A percentile compares a stretch with the other conserved stretches of the same genome.
These are phyloP conservation scores for Trypanosoma lewisi DNA, from an alignment of 208 protist genomes.

Conservation along the genomic window DNA sequence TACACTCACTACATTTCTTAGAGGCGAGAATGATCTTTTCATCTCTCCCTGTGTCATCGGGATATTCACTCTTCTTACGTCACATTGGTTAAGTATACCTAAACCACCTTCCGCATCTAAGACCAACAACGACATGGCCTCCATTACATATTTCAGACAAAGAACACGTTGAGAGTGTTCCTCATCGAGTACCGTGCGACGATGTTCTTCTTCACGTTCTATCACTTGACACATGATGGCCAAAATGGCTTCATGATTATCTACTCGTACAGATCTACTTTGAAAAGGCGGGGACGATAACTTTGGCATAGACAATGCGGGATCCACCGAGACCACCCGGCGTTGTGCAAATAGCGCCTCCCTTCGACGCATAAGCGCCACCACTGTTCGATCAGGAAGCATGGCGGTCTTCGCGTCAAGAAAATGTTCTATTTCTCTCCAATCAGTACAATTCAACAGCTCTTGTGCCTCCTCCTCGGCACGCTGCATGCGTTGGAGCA, in stretches of 20 bases:
- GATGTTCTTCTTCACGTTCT: constrained; percentile 25
- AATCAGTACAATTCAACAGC: constrained; percentile 40
- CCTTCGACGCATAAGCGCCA: constrained; percentile 53
- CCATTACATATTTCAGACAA: constrained; percentile 14
- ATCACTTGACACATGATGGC: neutral
- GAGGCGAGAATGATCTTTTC: neutral
- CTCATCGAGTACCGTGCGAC: constrained; percentile 14
- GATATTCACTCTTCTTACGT: neutral
- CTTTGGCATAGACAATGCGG: neutral
- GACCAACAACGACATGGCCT: constrained; percentile 1
- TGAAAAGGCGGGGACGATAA: neutral
- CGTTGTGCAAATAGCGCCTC: constrained; percentile 32
- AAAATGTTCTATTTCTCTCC: constrained; percentile 50
- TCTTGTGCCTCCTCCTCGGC: constrained; percentile 33
- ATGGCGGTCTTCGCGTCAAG: constrained; percentile 42
- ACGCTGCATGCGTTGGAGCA: constrained; percentile 42
- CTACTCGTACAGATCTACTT: neutral
- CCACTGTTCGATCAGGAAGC: constrained; percentile 50
- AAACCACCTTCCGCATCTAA: neutral
- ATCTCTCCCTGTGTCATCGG: neutral
- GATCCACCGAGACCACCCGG: constrained; percentile 10
- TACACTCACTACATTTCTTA: neutral
- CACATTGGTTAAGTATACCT: neutral
- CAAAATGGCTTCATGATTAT: neutral
- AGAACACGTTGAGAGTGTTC: constrained; percentile 30